A percentile compares a stretch with the other conserved stretches of the same genome.
phyloP scores from a whole-genome alignment of 2,329 filamentous ascomycete species.

The Scedosporium minutisporum region DNA sequence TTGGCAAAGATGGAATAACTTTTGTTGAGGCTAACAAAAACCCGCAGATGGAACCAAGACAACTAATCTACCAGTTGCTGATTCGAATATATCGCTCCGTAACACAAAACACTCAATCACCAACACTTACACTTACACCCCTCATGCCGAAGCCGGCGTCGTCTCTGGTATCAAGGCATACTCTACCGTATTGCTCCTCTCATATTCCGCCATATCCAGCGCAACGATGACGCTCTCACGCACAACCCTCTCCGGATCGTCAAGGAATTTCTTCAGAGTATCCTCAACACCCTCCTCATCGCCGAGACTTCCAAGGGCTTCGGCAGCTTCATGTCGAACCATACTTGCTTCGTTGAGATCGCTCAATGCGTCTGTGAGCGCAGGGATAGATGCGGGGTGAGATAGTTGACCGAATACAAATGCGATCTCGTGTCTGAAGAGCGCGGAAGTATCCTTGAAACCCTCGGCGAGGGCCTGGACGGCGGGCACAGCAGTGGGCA shows the following conservation, averaged over 20 bases:
- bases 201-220: constrained; percentile 95
- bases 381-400: constrained; percentile 93
- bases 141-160: constrained; percentile 9
- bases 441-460: constrained; percentile 73
- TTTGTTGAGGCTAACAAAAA: constrained; percentile 15
- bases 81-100: constrained; percentile 9
- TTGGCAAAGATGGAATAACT: constrained; percentile 1
- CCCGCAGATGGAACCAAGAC: constrained; percentile 44
- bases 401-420: constrained; percentile 97
- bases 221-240: constrained; percentile 92
- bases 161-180: constrained; percentile 80
- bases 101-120: constrained; percentile 25
- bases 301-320: constrained; percentile 87
- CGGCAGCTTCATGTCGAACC: constrained; percentile 95
- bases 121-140: neutral
- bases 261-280: constrained; percentile 68
- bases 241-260: constrained; percentile 89
- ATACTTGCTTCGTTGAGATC: constrained; percentile 80
- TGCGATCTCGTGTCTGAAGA: constrained; percentile 95
- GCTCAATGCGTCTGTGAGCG: constrained; percentile 67
- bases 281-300: constrained; percentile 91
- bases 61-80: constrained; percentile 31
- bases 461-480: constrained; percentile 78
- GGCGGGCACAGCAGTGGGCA: constrained; percentile 81
- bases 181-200: constrained; percentile 78